Base-by-base conservation (phyloP, 306 rosid genomes). In the Erythrophleum fordii region DNA sequence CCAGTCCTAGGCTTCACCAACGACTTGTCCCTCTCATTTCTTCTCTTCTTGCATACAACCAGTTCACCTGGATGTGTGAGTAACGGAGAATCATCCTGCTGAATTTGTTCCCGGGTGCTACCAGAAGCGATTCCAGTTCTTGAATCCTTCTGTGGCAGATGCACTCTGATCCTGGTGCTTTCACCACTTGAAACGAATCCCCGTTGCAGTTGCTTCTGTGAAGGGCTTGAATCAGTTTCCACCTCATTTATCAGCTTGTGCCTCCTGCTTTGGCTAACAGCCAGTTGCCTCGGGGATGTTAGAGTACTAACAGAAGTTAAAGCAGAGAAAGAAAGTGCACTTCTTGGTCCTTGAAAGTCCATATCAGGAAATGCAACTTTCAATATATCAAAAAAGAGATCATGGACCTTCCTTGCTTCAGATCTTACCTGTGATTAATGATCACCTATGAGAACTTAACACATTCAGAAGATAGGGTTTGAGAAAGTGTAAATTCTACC, bases 21-120 rank as follows among this genome's bases (percentile, higher is more conserved):
- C 17, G 92, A 52, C 70, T 91, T 93, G 68, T 93, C 99, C 82
- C 99, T 78, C 75, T 89, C 97, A 75, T 95, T 95, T 80, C 99
- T 91, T 83, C 87, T 95, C 89, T 93, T 95, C 90, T 91, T 95
- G 92, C 99, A 95, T 67, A 95, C 91, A 64, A 95, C 99, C 52
- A 95, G 90, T 46, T 93, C 93, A 58, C 99, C 97, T 8, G 99
- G 99, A 89, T 95, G 99, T 71, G 93, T 68, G 37, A 75, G 95
- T 79, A 83, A 48, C 6, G 90, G 79, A 79, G 93, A 82, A 66
- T 87, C 87, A 37, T 88, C 92, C 82, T 66, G 92, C 76, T 80
- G 93, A 85, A n/a, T 76, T 81, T 90, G 97, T 82, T 92, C 97
- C 31, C 92, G 84, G 62, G 87, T 72, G 76, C 87, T 84, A 44